A percentile compares a stretch with the other conserved stretches of the same genome.
Evolutionary conservation across 169 alveolate genomes (phyloP).

Genomic region (Plasmodium relictum): DNA sequence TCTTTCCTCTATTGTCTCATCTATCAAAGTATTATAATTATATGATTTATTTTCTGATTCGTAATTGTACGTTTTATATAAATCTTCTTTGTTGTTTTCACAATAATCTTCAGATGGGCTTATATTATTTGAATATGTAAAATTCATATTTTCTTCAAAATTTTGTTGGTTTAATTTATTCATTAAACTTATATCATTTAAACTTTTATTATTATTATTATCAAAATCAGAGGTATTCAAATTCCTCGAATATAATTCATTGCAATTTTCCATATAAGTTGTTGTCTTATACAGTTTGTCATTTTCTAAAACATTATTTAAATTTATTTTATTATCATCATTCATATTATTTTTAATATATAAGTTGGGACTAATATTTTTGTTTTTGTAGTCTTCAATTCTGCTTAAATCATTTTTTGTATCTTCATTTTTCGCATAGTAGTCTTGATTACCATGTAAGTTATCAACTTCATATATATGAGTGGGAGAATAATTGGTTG

Average conservation of each 20-base stretch:
- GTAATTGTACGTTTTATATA: slow-evolving; percentile 26
- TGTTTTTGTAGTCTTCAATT: slow-evolving; percentile 39
- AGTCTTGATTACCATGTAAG: slow-evolving; percentile 31
- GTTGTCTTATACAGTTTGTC: slow-evolving; percentile 7
- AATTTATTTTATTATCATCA: slow-evolving; percentile 15
- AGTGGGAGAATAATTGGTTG: slow-evolving; percentile 59
- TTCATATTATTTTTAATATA: slow-evolving; percentile 8
- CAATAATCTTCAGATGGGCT: neutral
- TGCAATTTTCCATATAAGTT: neutral
- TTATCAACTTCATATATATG: slow-evolving; percentile 65
- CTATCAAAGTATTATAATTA: slow-evolving; percentile 23
- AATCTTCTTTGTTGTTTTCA: slow-evolving; percentile 61
- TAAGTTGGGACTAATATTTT: slow-evolving; percentile 6
- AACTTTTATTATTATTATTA: neutral
- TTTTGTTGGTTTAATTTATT: slow-evolving; percentile 27
- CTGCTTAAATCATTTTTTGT: slow-evolving; percentile 26
- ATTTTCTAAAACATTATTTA: neutral
- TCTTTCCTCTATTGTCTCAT: slow-evolving; percentile 74
- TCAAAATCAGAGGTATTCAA: neutral
- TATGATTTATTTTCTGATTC: slow-evolving; percentile 11
- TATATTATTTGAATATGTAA: slow-evolving; percentile 23
- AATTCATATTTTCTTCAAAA: slow-evolving; percentile 19
- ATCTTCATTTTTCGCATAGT: slow-evolving; percentile 40
- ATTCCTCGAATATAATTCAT: slow-evolving; percentile 14
- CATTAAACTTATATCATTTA: neutral